Conservation (phyloP, 2,329 filamentous ascomycete genomes). For the Fusarium algeriense region DNA sequence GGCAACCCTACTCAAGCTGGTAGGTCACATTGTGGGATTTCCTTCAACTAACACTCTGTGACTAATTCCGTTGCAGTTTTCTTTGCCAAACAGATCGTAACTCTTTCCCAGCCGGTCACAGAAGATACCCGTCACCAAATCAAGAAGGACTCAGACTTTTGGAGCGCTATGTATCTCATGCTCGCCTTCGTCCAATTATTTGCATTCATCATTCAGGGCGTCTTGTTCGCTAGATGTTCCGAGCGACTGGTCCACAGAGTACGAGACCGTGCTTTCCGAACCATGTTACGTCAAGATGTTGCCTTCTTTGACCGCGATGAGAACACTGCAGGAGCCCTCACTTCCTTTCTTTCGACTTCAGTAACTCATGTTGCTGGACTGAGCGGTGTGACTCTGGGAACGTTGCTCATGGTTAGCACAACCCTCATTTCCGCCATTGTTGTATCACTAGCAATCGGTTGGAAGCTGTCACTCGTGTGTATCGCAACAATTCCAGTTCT, state of each 20-base stretch:
- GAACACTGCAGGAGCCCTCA: constrained; percentile 89
- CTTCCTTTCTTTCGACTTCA: constrained; percentile 88
- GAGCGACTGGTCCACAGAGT: constrained; percentile 87
- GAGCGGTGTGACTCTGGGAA: constrained; percentile 88
- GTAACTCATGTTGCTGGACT: constrained; percentile 90
- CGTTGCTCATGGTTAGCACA: constrained; percentile 82
- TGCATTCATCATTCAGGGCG: constrained; percentile 75
- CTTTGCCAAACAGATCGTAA: constrained; percentile 88
- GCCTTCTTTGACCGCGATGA: constrained; percentile 90
- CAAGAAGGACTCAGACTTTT: constrained; percentile 81
- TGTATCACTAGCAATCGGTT: constrained; percentile 80
- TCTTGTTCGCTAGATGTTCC: constrained; percentile 86
- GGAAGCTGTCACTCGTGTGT: constrained; percentile 89
- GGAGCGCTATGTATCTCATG: constrained; percentile 90
- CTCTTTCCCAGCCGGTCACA: constrained; percentile 68
- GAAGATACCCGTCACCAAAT: constrained; percentile 66
- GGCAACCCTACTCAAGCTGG: constrained; percentile 74
- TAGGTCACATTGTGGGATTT: constrained; percentile 25
- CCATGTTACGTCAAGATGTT: constrained; percentile 93
- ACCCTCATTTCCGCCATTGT: constrained; percentile 81
- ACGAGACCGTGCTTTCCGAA: constrained; percentile 83
- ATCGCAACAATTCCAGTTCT: constrained; percentile 82
- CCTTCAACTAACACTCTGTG: neutral
- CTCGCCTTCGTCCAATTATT: constrained; percentile 80
- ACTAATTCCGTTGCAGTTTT: constrained; percentile 71